Percentiles rank a stretch among this genome's conserved stretches.
phyloP scores from a whole-genome alignment of 176 grass and related monocot species.

The Carex littledalei region DNA sequence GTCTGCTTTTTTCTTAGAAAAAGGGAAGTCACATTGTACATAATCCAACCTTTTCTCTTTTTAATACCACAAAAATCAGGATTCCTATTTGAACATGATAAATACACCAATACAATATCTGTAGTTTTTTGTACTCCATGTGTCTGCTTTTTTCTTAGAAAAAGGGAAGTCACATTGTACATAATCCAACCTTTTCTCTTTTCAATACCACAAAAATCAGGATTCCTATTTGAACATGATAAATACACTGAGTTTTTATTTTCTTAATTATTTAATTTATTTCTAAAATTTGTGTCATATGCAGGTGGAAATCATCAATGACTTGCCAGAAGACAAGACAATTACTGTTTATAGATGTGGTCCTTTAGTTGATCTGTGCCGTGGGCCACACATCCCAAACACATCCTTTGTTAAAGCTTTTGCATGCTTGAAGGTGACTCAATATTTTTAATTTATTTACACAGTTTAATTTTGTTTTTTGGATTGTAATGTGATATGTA shows the following conservation, averaged over 20 bases:
- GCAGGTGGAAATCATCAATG: constrained; percentile 96
- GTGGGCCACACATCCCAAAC: constrained; percentile 94
- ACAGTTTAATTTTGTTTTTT: constrained; percentile 23
- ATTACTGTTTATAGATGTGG: constrained; percentile 98
- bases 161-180: neutral
- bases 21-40: neutral
- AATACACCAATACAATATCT: neutral
- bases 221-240: neutral
- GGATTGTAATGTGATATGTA: constrained; percentile 25
- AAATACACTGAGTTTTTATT: neutral
- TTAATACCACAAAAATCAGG: neutral
- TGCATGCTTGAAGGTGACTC: constrained; percentile 79
- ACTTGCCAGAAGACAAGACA: constrained; percentile 91
- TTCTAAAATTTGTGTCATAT: constrained; percentile 17
- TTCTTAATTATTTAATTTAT: neutral
- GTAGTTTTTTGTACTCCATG: neutral
- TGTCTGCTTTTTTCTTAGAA: neutral
- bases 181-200: neutral
- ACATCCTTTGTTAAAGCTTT: constrained; percentile 98
- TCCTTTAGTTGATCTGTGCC: constrained; percentile 94
- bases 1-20: neutral
- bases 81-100: too few species aligned
- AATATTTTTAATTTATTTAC: constrained; percentile 20
- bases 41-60: constrained; percentile 1
- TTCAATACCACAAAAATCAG: neutral